These are phyloP conservation scores for Cyberlindnera lachancei DNA, from an alignment of 805 yeast genomes.

Conservation along the genomic window DNA sequence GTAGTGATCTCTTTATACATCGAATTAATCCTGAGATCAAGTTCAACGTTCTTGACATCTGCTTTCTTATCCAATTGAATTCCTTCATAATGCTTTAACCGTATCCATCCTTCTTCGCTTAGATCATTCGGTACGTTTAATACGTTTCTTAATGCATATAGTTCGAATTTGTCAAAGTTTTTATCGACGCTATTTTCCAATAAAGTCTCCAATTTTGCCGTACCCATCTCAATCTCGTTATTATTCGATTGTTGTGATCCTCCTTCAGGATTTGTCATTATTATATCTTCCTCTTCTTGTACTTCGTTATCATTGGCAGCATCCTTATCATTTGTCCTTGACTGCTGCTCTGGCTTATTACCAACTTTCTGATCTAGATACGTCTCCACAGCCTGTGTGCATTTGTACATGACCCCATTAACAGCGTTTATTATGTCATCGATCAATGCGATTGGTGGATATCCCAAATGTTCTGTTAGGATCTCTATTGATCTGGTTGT, in stretches of 20 bases:
- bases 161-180: slow-evolving; percentile 80
- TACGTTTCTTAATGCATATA: slow-evolving; percentile 73
- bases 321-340: slow-evolving; percentile 3
- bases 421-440: slow-evolving; percentile 88
- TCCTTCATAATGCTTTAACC: slow-evolving; percentile 61
- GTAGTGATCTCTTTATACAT: slow-evolving; percentile 32
- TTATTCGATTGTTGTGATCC: too few relatives aligned
- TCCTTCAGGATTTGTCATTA: slow-evolving; percentile 16
- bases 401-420: slow-evolving; percentile 74
- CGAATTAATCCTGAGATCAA: slow-evolving; percentile 27
- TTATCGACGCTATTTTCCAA: slow-evolving; percentile 70
- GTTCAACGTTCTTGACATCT: slow-evolving; percentile 12
- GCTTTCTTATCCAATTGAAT: slow-evolving; percentile 24
- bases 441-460: slow-evolving; percentile 71
- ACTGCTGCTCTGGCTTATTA: too few relatives aligned
- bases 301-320: neutral
- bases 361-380: slow-evolving; percentile 40
- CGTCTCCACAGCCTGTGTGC: slow-evolving; percentile 71
- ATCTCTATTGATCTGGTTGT: slow-evolving; percentile 33
- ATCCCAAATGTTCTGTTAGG: slow-evolving; percentile 81
- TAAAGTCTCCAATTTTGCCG: slow-evolving; percentile 71
- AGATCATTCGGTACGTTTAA: slow-evolving; percentile 50
- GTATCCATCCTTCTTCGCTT: slow-evolving; percentile 53
- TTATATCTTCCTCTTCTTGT: slow-evolving; percentile 5
- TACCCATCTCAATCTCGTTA: slow-evolving; percentile 67